These are phyloP conservation scores for Dioscorea cayenensis DNA, from an alignment of 116 monocot genomes.

Conservation along the genomic window DNA sequence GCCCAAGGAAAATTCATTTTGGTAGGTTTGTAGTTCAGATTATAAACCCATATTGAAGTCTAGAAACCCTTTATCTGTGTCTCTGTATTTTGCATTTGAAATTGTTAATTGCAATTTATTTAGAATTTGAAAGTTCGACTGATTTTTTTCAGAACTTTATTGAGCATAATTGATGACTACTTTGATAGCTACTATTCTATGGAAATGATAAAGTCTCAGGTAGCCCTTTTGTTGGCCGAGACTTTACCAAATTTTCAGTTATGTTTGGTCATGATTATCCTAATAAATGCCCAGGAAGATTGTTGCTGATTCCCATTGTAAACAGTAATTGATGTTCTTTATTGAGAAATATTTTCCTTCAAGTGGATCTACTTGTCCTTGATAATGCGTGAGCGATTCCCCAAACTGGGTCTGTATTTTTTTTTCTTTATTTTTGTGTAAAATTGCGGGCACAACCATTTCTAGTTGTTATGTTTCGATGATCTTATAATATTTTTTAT, in stretches of 20 bases:
- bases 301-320: not conserved
- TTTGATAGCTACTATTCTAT: slow-evolving; percentile 95
- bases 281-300: not conserved
- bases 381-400: slow-evolving; percentile 71
- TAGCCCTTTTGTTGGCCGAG: slow-evolving; percentile 16
- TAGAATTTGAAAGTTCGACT: slow-evolving; percentile 1
- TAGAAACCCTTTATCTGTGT: too few species aligned
- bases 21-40: slow-evolving; percentile 30
- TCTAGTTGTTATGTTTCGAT: not conserved
- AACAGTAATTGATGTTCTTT: not conserved
- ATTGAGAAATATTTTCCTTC: slow-evolving; percentile 3
- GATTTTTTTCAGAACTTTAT: slow-evolving; percentile 54
- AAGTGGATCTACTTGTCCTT: slow-evolving; percentile 93
- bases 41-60: too few species aligned
- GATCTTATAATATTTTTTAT: not conserved
- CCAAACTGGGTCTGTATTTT: slow-evolving; percentile 74
- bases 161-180: slow-evolving; percentile 88
- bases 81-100: too few species aligned
- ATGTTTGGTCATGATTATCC: not conserved
- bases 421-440: not conserved
- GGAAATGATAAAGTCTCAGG: slow-evolving; percentile 99
- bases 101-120: not conserved
- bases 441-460: not conserved
- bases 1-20: slow-evolving; percentile 99
- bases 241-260: not conserved